phyloP scores from a whole-genome alignment of 495 filamentous ascomycete species.

The Lindgomyces ingoldianus region DNA sequence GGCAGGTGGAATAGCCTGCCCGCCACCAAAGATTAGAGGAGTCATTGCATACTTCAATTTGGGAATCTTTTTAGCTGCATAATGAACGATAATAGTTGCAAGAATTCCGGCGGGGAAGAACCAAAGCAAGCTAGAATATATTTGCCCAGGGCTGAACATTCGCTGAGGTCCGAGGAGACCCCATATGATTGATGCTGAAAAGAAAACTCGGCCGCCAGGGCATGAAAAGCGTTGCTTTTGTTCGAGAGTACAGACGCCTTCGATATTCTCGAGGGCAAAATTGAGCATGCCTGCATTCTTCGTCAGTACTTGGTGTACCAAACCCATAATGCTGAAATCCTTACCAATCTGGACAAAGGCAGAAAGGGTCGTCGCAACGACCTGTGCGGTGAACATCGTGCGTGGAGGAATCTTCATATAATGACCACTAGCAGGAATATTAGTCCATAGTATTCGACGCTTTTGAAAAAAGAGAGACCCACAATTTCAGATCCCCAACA shows the following conservation, averaged over 20 bases:
- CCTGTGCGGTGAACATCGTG: constrained; percentile 68
- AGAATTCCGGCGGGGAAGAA: constrained; percentile 65
- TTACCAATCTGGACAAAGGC: constrained; percentile 59
- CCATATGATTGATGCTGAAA: constrained; percentile 69
- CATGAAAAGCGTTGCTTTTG: constrained; percentile 68
- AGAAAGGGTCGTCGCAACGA: constrained; percentile 57
- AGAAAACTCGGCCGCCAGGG: constrained; percentile 68
- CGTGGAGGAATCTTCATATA: constrained; percentile 76
- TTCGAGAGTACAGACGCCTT: constrained; percentile 60
- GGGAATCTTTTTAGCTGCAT: constrained; percentile 56
- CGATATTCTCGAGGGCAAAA: constrained; percentile 63
- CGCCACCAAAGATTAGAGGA: constrained; percentile 69
- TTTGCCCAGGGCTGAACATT: constrained; percentile 67
- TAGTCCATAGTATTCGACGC: neutral
- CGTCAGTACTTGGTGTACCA: too few relatives aligned
- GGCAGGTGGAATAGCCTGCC: constrained; percentile 64
- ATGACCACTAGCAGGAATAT: constrained; percentile 50
- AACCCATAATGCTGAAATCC: neutral
- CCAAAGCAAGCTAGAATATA: constrained; percentile 64
- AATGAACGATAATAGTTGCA: constrained; percentile 58
- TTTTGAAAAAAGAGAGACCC: neutral
- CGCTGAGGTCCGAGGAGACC: constrained; percentile 66
- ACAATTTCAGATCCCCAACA: constrained; percentile 33
- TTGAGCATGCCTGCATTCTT: constrained; percentile 58
- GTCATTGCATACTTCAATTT: constrained; percentile 59